Base-by-base conservation (phyloP, 164 flowering plant species). In the Stephania japonica region DNA sequence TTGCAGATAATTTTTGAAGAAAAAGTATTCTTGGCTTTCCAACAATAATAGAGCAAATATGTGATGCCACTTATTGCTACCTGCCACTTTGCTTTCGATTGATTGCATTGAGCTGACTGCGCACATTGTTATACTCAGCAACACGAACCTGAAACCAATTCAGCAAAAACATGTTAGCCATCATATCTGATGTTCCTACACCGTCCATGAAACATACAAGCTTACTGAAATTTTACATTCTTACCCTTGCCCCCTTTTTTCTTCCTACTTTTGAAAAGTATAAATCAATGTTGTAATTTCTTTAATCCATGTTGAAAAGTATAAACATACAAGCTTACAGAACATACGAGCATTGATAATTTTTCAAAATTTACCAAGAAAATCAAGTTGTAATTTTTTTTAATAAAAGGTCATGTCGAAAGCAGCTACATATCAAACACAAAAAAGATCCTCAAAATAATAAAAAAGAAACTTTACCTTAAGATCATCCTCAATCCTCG, bases 51-150 rank as follows among this genome's bases (percentile, higher is more conserved):
- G n/a, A n/a, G 62, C 50, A 26, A 24, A 73, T n/a, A 50, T 42
- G 21, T 72, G 6, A 66, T 32, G 74, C 72, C 24, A 27, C 65
- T 68, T 27, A 8, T 12, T 61, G 69, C 42, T 83, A 93, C 99
- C 98, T 93, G 82, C 99, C 99, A 78, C 88, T 86, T 80, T 95
- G 99, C 87, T 95, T 95, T 78, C 99, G 71, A 72, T 95, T 95
- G 7, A 91, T 91, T 50, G 91, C 89, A 86, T 89, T 95, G n/a
- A 95, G 97, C 79, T 93, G 99, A 85, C 99, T 87, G 72, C 99
- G 98, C 38, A 95, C 89, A 83, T 87, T 95, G 86, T 81, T 93
- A 76, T 91, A 89, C 84, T 95, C 98, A 75, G 99, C 88, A 81
- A 89, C 93, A 72, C 99, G 98, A 77, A 95, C 97, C 99, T 95